phyloP scores from a whole-genome alignment of 768 basidiomycete genomes.

The Rhodotorula graminis region DNA sequence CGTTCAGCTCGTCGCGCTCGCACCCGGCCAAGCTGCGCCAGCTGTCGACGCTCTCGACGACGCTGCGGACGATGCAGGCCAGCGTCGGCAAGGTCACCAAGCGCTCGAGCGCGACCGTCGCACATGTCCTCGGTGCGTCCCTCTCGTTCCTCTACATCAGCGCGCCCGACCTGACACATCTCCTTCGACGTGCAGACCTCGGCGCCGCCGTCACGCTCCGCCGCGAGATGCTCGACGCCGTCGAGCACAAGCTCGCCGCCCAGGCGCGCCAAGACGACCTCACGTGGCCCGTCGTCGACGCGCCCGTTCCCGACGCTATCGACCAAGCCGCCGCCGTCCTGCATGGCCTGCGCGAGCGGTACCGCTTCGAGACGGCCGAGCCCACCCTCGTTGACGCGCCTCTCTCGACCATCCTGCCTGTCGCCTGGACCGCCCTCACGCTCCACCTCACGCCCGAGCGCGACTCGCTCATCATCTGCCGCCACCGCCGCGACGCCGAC shows the following conservation, averaged over 20 bases:
- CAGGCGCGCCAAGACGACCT: constrained; percentile 58
- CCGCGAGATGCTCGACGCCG: constrained; percentile 78
- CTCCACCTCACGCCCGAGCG: constrained; percentile 78
- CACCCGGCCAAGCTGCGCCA: constrained; percentile 72
- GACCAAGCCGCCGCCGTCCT: constrained; percentile 43
- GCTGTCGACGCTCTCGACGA: constrained; percentile 54
- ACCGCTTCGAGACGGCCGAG: constrained; percentile 50
- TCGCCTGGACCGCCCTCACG: constrained; percentile 75
- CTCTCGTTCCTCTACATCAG: constrained; percentile 47
- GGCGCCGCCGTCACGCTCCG: constrained; percentile 72
- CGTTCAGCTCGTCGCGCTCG: constrained; percentile 56
- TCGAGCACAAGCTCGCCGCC: constrained; percentile 63
- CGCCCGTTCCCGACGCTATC: constrained; percentile 40
- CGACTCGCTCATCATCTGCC: constrained; percentile 73
- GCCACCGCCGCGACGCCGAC: constrained; percentile 60
- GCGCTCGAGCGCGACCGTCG: constrained; percentile 57
- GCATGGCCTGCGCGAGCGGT: constrained; percentile 59
- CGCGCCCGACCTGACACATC: constrained; percentile 3
- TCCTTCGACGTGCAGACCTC: constrained; percentile 55
- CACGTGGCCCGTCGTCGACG: constrained; percentile 61
- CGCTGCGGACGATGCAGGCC: constrained; percentile 68
- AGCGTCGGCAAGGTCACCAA: constrained; percentile 64
- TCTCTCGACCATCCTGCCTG: constrained; percentile 58
- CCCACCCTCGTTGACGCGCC: constrained; percentile 27
- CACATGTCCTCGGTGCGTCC: constrained; percentile 58